Conservation (phyloP, 371 early-diverging fungal genomes). For the Hamiltosporidium tvaerminnensis region DNA sequence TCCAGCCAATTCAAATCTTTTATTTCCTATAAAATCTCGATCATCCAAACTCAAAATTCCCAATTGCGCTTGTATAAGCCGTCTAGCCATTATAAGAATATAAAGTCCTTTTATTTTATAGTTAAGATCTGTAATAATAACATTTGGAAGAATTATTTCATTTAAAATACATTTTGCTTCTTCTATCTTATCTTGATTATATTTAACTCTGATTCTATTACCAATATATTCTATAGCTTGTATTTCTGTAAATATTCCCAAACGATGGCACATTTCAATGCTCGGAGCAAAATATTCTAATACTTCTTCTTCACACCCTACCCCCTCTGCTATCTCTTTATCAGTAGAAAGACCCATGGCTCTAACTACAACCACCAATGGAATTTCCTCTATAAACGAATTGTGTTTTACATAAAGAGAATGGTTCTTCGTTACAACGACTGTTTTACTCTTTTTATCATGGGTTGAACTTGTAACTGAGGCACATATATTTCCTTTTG, state of each 20-base stretch:
- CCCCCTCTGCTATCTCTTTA: slow-evolving; percentile 76
- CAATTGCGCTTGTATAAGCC: slow-evolving; percentile 68
- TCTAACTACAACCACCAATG: slow-evolving; percentile 56
- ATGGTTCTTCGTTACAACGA: slow-evolving; percentile 62
- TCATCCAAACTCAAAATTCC: slow-evolving; percentile 74
- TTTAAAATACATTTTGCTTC: slow-evolving; percentile 76
- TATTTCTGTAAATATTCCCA: neutral
- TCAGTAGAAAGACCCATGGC: slow-evolving; percentile 70
- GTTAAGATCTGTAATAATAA: slow-evolving; percentile 62
- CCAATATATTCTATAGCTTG: slow-evolving; percentile 71
- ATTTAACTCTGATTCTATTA: slow-evolving; percentile 55
- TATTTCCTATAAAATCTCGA: slow-evolving; percentile 98
- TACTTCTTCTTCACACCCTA: slow-evolving; percentile 69
- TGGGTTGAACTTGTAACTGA: slow-evolving; percentile 73
- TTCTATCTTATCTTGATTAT: slow-evolving; percentile 55
- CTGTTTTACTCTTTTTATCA: slow-evolving; percentile 89
- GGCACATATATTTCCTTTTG: slow-evolving; percentile 64
- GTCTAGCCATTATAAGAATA: slow-evolving; percentile 85
- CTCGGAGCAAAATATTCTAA: slow-evolving; percentile 70
- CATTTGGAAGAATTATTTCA: slow-evolving; percentile 77
- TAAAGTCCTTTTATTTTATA: slow-evolving; percentile 71
- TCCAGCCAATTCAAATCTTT: slow-evolving; percentile 95
- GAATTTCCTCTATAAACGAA: slow-evolving; percentile 71
- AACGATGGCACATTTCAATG: slow-evolving; percentile 63
- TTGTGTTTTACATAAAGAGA: slow-evolving; percentile 79